These are phyloP conservation scores for Arctium minus DNA, from an alignment of 129 eudicot species.

Conservation along the genomic window DNA sequence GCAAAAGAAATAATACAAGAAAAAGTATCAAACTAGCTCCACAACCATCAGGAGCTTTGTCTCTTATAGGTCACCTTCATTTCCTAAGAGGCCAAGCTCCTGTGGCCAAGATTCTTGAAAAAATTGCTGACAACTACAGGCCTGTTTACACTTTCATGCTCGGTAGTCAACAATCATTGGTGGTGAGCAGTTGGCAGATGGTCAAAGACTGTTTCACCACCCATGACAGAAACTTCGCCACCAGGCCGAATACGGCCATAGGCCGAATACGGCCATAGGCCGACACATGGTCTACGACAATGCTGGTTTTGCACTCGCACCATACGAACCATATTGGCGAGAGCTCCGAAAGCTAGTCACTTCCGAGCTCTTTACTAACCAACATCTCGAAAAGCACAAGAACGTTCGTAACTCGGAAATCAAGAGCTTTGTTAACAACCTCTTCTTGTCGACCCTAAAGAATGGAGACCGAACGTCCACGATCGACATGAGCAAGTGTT, in stretches of 20 bases:
- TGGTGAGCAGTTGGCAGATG: slow-evolving; percentile 46
- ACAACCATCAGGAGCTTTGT: slow-evolving; percentile 44
- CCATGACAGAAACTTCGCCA: slow-evolving; percentile 39
- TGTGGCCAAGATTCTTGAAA: slow-evolving; percentile 37
- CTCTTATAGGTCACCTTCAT: slow-evolving; percentile 52
- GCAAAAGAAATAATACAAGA: background rate
- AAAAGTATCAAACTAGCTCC: slow-evolving; percentile 23
- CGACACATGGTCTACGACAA: slow-evolving; percentile 32
- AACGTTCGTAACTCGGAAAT: too few relatives aligned
- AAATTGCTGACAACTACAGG: slow-evolving; percentile 40
- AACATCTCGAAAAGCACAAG: too few relatives aligned
- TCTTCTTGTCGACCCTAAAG: too few relatives aligned
- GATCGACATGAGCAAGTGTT: too few relatives aligned
- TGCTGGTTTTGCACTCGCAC: slow-evolving; percentile 39
- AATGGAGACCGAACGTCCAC: too few relatives aligned
- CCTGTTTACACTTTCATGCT: slow-evolving; percentile 49
- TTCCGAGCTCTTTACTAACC: too few relatives aligned
- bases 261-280: slow-evolving; percentile 28
- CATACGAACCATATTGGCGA: too few relatives aligned
- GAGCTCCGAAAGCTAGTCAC: too few relatives aligned
- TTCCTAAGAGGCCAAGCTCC: slow-evolving; percentile 35
- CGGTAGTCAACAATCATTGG: slow-evolving; percentile 36
- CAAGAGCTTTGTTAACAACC: too few relatives aligned
- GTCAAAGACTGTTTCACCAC: slow-evolving; percentile 46
- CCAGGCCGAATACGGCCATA: too few relatives aligned